Conservation (phyloP, 441 rosid species). For the Erodium moschatum region DNA sequence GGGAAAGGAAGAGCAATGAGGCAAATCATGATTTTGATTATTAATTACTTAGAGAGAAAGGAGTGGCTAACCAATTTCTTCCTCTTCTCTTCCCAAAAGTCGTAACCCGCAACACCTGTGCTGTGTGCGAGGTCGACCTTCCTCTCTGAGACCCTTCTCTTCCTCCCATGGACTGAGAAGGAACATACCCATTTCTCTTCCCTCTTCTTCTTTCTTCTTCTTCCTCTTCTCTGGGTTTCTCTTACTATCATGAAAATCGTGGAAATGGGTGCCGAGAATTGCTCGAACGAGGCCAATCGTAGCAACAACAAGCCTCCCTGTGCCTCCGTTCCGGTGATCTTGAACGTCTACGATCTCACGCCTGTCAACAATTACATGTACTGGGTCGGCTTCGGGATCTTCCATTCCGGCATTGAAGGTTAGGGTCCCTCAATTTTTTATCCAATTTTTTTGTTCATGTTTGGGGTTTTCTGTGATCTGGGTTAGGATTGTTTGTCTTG, state of each 20-base stretch:
- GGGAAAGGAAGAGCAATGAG: too few species aligned
- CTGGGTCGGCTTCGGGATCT: slow-evolving; percentile 10
- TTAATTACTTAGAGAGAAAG: too few species aligned
- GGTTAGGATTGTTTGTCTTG: background rate
- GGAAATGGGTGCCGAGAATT: background rate
- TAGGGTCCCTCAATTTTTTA: background rate
- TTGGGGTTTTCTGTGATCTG: background rate
- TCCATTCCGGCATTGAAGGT: slow-evolving; percentile 10
- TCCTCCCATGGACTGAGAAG: slow-evolving; percentile 2
- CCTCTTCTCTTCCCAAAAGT: too few species aligned
- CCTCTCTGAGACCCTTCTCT: background rate
- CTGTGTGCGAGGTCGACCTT: background rate
- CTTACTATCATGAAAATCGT: slow-evolving; percentile 3
- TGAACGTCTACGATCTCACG: slow-evolving; percentile 8
- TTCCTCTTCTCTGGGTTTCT: too few species aligned
- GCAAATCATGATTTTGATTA: too few species aligned
- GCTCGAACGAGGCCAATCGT: background rate
- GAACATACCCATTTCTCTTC: background rate
- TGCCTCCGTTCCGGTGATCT: background rate
- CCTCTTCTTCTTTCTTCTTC: background rate
- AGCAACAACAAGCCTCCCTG: background rate
- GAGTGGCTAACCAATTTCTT: too few species aligned
- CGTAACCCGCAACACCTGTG: background rate
- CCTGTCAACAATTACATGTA: background rate
- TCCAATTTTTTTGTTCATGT: background rate